Evolutionary conservation across 345 rosid genomes (phyloP).

Genomic region (Lepidium sativum): DNA sequence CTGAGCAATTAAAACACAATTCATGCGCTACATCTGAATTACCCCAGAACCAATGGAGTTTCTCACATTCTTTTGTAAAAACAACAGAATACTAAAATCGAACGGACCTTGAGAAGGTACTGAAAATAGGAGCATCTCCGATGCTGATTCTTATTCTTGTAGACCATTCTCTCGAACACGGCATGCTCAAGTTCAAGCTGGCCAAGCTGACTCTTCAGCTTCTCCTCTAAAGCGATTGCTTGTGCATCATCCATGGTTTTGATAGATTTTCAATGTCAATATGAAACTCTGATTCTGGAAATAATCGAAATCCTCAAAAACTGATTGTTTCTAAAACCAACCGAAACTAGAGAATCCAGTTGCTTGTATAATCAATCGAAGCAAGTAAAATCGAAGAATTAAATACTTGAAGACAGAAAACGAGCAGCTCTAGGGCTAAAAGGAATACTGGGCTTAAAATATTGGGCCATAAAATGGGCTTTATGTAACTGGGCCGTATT

Average conservation of each 20-base stretch:
- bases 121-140: conserved; percentile 82
- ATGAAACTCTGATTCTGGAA: not conserved
- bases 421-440: no score
- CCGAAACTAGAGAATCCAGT: no score
- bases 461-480: no score
- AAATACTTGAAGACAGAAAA: no score
- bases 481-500: no score
- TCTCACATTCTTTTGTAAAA: not conserved
- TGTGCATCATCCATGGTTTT: conserved; percentile 14
- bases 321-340: no score
- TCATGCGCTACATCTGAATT: not conserved
- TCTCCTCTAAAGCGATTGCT: conserved; percentile 38
- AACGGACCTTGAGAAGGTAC: conserved; percentile 63
- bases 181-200: conserved; percentile 53
- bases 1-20: conserved; percentile 26
- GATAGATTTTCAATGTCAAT: not conserved
- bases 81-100: not conserved
- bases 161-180: conserved; percentile 66
- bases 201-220: conserved; percentile 38
- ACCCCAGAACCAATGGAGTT: not conserved
- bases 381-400: no score
- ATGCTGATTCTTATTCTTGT: conserved; percentile 95
- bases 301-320: no score
- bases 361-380: no score
- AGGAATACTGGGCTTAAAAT: no score